phyloP scores from a whole-genome alignment of 306 rosid species.

The Prunus fruticosa region DNA sequence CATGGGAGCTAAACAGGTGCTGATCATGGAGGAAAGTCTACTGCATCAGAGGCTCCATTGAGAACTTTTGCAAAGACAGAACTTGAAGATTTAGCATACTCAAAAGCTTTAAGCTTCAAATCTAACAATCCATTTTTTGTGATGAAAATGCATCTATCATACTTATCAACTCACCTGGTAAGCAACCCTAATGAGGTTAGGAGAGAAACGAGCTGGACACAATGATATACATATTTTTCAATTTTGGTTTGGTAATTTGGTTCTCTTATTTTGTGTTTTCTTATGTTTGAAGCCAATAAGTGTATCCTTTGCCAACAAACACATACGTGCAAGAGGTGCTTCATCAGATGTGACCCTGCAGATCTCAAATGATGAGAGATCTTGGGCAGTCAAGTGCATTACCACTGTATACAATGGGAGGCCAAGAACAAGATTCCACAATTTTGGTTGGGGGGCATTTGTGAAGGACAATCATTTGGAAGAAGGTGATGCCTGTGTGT shows the following conservation, averaged over 20 bases:
- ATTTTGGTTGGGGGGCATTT: slow-evolving; percentile 29
- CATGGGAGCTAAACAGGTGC: background rate
- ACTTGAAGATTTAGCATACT: background rate
- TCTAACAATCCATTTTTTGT: background rate
- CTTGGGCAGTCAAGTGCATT: slow-evolving; percentile 19
- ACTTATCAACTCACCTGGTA: background rate
- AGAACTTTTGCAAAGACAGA: background rate
- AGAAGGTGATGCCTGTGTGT: slow-evolving; percentile 17
- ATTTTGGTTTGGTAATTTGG: background rate
- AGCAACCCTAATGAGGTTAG: too few species aligned
- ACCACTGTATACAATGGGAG: background rate
- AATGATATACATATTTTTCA: too few species aligned
- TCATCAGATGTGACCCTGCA: background rate
- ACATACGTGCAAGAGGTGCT: background rate
- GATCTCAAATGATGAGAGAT: background rate
- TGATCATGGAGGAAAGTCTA: background rate
- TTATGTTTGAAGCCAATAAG: background rate
- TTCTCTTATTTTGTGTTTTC: background rate
- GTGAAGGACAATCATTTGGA: slow-evolving; percentile 8
- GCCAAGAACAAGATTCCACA: background rate
- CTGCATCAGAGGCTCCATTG: background rate
- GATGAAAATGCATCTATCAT: background rate
- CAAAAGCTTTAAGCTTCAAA: background rate
- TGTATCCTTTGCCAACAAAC: background rate
- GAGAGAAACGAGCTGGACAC: too few species aligned